Evolutionary conservation across 352 stramenopile genomes (phyloP).

Genomic region (Phytophthora aleatoria): DNA sequence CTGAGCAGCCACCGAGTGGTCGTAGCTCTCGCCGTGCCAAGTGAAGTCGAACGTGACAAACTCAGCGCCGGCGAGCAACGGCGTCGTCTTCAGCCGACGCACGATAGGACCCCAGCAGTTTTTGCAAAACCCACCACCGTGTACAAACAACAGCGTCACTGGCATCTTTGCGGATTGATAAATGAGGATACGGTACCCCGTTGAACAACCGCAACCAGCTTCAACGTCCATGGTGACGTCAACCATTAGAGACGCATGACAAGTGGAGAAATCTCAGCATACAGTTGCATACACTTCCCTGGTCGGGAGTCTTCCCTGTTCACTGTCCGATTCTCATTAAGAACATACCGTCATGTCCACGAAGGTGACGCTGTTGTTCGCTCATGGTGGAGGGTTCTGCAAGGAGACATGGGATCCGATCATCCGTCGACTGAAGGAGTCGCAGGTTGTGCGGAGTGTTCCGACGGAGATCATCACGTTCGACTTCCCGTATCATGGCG

Average conservation of each 20-base stretch:
- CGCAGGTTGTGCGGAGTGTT: conserved; percentile 29
- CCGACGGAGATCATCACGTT: conserved; percentile 41
- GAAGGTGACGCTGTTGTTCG: conserved; percentile 51
- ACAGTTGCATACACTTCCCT: conserved; percentile 13
- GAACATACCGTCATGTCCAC: neutral
- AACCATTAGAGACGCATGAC: conserved; percentile 19
- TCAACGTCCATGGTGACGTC: conserved; percentile 35
- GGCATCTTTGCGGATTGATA: conserved; percentile 1
- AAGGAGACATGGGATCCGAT: conserved; percentile 60
- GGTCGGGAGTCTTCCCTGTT: neutral
- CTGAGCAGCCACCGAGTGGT: conserved; percentile 31
- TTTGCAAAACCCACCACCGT: conserved; percentile 49
- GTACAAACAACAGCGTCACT: conserved; percentile 45
- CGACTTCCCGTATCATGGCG: conserved; percentile 52
- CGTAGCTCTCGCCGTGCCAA: conserved; percentile 44
- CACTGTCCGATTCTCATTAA: conserved; percentile 7
- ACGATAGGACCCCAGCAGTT: conserved; percentile 53
- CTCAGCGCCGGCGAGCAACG: conserved; percentile 32
- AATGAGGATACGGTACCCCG: conserved; percentile 7
- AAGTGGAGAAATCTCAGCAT: conserved; percentile 8
- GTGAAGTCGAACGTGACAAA: conserved; percentile 44
- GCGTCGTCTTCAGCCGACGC: conserved; percentile 31
- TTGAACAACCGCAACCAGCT: conserved; percentile 2
- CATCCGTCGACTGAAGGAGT: conserved; percentile 31
- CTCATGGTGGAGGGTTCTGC: conserved; percentile 48